Percentiles rank a stretch among this genome's conserved stretches.
Conservation (phyloP, 2,329 filamentous ascomycete genomes). For the Diaporthe sp. region DNA sequence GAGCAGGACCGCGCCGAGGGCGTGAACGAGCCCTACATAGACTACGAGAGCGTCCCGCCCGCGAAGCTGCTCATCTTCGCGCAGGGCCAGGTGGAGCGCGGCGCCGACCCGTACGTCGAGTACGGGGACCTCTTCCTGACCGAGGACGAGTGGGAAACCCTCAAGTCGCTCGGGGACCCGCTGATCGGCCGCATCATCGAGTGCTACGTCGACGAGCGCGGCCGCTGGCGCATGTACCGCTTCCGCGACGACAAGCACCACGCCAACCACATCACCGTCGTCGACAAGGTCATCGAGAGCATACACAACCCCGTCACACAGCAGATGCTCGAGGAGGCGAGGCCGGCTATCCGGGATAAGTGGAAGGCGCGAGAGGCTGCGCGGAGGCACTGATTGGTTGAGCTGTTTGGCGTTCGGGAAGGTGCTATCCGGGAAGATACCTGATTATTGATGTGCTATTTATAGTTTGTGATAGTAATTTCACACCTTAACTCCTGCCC, state of each 20-base stretch:
- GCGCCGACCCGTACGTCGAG: conserved; percentile 68
- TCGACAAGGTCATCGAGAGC: conserved; percentile 88
- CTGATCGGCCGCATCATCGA: conserved; percentile 92
- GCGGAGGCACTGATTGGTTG: conserved; percentile 44
- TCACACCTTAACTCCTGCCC: background rate
- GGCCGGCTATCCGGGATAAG: conserved; percentile 79
- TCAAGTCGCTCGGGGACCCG: conserved; percentile 81
- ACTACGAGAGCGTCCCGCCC: conserved; percentile 85
- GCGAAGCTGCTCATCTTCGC: conserved; percentile 80
- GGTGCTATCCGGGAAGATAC: background rate
- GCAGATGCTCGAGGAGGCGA: conserved; percentile 80
- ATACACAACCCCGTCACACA: conserved; percentile 89
- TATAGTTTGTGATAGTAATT: background rate
- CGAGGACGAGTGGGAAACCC: conserved; percentile 83
- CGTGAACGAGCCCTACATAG: conserved; percentile 72
- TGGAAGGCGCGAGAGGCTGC: conserved; percentile 78
- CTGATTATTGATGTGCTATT: background rate
- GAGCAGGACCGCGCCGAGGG: conserved; percentile 77
- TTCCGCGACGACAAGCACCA: conserved; percentile 94
- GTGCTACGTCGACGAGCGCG: conserved; percentile 82
- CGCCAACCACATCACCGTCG: conserved; percentile 88
- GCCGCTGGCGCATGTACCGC: conserved; percentile 87
- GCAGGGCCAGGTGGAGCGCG: conserved; percentile 63
- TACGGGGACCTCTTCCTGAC: conserved; percentile 80
- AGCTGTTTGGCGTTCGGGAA: background rate